Base-by-base conservation (phyloP, 306 rosid species). In the Canavalia ensiformis region DNA sequence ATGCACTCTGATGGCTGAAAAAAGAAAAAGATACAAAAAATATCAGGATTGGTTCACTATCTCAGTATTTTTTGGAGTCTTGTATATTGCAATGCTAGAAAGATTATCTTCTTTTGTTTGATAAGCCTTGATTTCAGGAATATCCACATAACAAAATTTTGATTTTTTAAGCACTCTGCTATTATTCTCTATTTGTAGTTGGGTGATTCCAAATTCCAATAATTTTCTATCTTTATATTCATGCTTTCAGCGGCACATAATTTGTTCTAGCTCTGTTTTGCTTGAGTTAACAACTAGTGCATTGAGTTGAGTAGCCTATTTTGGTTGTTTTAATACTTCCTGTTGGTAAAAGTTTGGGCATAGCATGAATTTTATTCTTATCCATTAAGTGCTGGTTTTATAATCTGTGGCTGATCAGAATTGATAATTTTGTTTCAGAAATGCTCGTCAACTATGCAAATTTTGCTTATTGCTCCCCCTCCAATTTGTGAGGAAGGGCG, bases 401-500 rank as follows among this genome's bases (percentile, higher is more conserved):
- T 74, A 54, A 84, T 76, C 42, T 45, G 50, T 66, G 55, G 10
- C 50, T 82, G 64, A 80, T 62, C n/a, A 0, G 28, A 47, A 66
- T 35, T 74, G 7, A 74, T 46, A 49, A 77, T 91, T 58, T 87
- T 81, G 78, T 89, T 86, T 84, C 93, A 95, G 99, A 84, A 87
- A 68, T 82, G 88, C 84, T 90, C 89, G 35, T 86, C 96, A 44
- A 70, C 87, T 28, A 84, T 90, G 86, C 84, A 86, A 72, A 82
- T 91, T 76, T 89, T 93, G 89, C 90, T 95, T 58, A 91, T 95
- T 69, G 88, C 93, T 68, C 99, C 96, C 66, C 99, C 99, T 4
- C 98, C 99, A 54, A 47, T 95, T 65, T 89, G 82, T 34, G 99
- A 91, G 88, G 92, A 88, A 78, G 96, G 99, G 31, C 97, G 96